phyloP scores from a whole-genome alignment of 495 filamentous ascomycete genomes.

The Penicillium robsamsonii region DNA sequence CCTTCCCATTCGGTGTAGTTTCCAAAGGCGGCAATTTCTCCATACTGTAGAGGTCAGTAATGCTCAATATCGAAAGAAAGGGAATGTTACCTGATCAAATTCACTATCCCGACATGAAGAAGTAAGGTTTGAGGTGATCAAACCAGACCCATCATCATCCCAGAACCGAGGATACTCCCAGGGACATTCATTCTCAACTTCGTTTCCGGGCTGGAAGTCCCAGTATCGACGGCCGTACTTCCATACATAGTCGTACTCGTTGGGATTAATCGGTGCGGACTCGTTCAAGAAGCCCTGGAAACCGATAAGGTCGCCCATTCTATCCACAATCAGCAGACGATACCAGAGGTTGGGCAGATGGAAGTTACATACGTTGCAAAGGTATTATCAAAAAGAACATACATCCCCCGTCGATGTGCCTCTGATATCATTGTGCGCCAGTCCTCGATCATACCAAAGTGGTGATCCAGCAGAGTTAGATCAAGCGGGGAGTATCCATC shows the following conservation, averaged over 20 bases:
- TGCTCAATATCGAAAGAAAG: constrained; percentile 5
- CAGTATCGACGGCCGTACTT: constrained; percentile 42
- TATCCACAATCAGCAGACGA: constrained; percentile 11
- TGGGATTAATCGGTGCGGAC: constrained; percentile 38
- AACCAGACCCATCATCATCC: constrained; percentile 7
- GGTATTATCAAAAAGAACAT: constrained; percentile 38
- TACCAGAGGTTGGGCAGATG: constrained; percentile 1
- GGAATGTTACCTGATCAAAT: constrained; percentile 27
- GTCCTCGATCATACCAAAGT: constrained; percentile 35
- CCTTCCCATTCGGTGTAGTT: constrained; percentile 39
- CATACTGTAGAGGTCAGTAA: constrained; percentile 17
- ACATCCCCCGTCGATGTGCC: constrained; percentile 36
- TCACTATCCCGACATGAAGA: constrained; percentile 17
- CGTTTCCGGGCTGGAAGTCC: constrained; percentile 34
- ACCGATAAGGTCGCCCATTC: constrained; percentile 46
- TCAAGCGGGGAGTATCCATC: constrained; percentile 39
- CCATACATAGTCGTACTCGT: constrained; percentile 42
- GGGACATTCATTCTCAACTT: constrained; percentile 18
- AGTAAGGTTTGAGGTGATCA: constrained; percentile 11
- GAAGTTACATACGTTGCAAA: constrained; percentile 30
- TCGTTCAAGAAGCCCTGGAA: constrained; percentile 43
- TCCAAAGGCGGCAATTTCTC: constrained; percentile 42
- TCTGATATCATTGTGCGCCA: constrained; percentile 33
- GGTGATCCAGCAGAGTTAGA: constrained; percentile 37
- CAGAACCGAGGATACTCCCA: constrained; percentile 10